These are phyloP conservation scores for Sarocladium kiliense DNA, from an alignment of 2,329 filamentous ascomycete species.

Conservation along the genomic window DNA sequence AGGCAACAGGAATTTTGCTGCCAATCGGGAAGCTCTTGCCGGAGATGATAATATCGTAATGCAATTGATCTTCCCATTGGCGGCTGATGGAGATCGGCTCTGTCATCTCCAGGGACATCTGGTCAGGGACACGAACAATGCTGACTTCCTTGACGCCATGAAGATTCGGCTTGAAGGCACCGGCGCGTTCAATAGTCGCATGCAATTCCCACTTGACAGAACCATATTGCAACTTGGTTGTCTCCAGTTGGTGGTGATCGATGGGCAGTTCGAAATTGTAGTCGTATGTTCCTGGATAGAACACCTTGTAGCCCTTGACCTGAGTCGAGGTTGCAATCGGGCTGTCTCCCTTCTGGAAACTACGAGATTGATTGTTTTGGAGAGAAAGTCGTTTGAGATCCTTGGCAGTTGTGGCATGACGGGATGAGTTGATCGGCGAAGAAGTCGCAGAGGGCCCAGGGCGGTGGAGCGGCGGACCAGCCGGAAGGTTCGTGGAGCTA, in stretches of 20 bases:
- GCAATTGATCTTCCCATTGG: slow-evolving; percentile 91
- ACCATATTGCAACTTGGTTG: slow-evolving; percentile 80
- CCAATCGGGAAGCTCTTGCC: slow-evolving; percentile 92
- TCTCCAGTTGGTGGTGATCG: slow-evolving; percentile 84
- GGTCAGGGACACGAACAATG: slow-evolving; percentile 79
- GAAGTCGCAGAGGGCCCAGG: neutral
- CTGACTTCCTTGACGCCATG: slow-evolving; percentile 76
- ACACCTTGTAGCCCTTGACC: slow-evolving; percentile 77
- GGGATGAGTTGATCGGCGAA: slow-evolving; percentile 16
- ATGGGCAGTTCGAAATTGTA: slow-evolving; percentile 82
- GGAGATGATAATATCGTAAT: slow-evolving; percentile 94
- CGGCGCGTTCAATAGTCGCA: slow-evolving; percentile 77
- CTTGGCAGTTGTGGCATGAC: slow-evolving; percentile 31
- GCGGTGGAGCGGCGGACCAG: slow-evolving; percentile 12
- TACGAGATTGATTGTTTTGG: slow-evolving; percentile 75
- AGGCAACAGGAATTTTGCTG: slow-evolving; percentile 82
- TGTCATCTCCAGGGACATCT: slow-evolving; percentile 82
- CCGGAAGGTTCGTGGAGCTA: slow-evolving; percentile 26
- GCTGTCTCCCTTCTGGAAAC: slow-evolving; percentile 75
- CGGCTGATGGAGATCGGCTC: slow-evolving; percentile 92
- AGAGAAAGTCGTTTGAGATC: slow-evolving; percentile 67
- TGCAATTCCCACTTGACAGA: slow-evolving; percentile 86
- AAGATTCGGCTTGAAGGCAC: slow-evolving; percentile 85
- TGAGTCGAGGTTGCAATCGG: slow-evolving; percentile 54
- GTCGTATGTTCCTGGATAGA: slow-evolving; percentile 65